These are phyloP conservation scores for Rhytidhysteron rufulum DNA, from an alignment of 2,329 filamentous ascomycete genomes.

Conservation along the genomic window DNA sequence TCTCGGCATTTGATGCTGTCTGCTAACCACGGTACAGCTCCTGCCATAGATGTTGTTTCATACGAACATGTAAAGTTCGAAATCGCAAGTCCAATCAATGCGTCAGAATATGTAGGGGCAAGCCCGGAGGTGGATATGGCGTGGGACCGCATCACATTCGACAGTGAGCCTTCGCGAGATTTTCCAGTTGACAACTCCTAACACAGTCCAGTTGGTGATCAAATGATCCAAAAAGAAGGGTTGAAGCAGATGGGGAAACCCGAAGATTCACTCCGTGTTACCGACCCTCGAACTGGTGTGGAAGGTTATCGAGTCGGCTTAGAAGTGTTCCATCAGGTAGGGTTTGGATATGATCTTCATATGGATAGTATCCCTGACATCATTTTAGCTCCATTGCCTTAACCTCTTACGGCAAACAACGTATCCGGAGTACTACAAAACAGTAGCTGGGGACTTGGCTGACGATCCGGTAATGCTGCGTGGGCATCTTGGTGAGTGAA, in stretches of 20 bases:
- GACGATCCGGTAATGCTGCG: slow-evolving; percentile 26
- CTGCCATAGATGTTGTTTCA: no score
- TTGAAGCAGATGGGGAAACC: slow-evolving; percentile 52
- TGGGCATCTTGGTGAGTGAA: background rate
- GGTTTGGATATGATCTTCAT: slow-evolving; percentile 42
- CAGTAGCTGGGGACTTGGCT: slow-evolving; percentile 23
- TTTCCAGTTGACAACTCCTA: no score
- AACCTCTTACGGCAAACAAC: slow-evolving; percentile 32
- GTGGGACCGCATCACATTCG: no score
- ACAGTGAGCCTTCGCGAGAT: no score
- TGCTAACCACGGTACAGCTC: no score
- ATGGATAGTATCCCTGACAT: background rate
- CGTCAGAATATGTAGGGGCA: no score
- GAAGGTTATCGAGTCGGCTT: slow-evolving; percentile 58
- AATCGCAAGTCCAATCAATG: no score
- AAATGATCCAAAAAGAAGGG: slow-evolving; percentile 56
- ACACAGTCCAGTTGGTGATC: no score
- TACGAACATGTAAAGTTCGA: no score
- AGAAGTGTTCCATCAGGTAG: slow-evolving; percentile 56
- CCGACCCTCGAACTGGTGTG: slow-evolving; percentile 53
- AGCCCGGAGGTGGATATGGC: no score
- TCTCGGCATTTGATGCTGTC: no score
- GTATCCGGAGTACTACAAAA: slow-evolving; percentile 28
- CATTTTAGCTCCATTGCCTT: slow-evolving; percentile 28
- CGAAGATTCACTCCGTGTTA: slow-evolving; percentile 51